These are phyloP conservation scores for Magnaporthiopsis poae DNA, from an alignment of 2,329 filamentous ascomycete species.

Conservation along the genomic window DNA sequence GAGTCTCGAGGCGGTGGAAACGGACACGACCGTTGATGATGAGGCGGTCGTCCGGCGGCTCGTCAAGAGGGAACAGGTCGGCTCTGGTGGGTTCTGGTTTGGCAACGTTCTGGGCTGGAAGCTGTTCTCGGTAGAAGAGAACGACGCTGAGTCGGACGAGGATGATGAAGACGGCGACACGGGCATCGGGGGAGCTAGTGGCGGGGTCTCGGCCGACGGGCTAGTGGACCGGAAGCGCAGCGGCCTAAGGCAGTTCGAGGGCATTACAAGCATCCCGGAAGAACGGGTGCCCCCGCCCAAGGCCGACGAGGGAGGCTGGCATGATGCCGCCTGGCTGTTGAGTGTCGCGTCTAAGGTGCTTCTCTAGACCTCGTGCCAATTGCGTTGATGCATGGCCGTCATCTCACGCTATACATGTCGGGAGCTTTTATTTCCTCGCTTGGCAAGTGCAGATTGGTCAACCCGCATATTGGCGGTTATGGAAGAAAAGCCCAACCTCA, in stretches of 20 bases:
- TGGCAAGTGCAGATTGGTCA: neutral
- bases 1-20: slow-evolving; percentile 41
- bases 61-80: slow-evolving; percentile 39
- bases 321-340: slow-evolving; percentile 58
- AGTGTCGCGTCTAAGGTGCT: slow-evolving; percentile 55
- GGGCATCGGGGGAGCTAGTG: slow-evolving; percentile 13
- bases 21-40: slow-evolving; percentile 40
- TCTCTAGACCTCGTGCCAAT: slow-evolving; percentile 29
- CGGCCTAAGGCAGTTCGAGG: slow-evolving; percentile 30
- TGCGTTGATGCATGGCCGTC: neutral
- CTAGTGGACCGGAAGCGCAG: slow-evolving; percentile 20
- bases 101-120: slow-evolving; percentile 49
- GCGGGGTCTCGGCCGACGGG: neutral
- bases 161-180: slow-evolving; percentile 28
- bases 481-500: neutral
- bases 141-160: slow-evolving; percentile 40
- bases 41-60: slow-evolving; percentile 50
- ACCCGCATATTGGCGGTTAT: neutral
- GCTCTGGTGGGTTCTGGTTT: slow-evolving; percentile 47
- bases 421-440: neutral
- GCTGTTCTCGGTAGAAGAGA: slow-evolving; percentile 53
- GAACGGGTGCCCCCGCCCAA: slow-evolving; percentile 40
- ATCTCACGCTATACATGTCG: neutral
- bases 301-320: slow-evolving; percentile 51
- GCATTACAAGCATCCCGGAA: slow-evolving; percentile 29